Base-by-base conservation (phyloP, 257 asterid species). In the Hygrophila difformis region DNA sequence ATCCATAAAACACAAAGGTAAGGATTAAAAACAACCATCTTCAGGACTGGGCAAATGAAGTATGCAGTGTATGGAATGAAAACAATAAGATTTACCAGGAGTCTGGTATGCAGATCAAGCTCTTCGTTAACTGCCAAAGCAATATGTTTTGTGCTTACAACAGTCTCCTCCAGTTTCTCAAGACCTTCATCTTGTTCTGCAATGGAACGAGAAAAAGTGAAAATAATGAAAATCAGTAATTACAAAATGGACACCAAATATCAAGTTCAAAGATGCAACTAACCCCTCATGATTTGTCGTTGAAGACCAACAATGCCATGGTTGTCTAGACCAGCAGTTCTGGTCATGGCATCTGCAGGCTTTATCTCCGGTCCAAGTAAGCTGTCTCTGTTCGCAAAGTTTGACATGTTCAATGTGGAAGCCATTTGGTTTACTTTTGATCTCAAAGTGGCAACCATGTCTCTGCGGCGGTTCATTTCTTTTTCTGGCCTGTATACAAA, bases 141-240 rank as follows among this genome's bases (percentile, higher is more conserved):
- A 55, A 91, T 82, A 65, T 91, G 99, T 63, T 82, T 91, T 57
- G 95, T 91, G 76, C 99, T 91, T 37, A 75, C 20, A 49, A 91
- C 87, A 5, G 96, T 82, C 67, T 82, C 87, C 72, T 80, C 96
- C 79, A 91, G 47, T 55, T 74, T 66, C 69, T 78, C 96, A 51
- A 91, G 93, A 56, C 86, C 96, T 57, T 80, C 93, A 31, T 91
- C 96, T 78, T 91, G 99, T 56, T 91, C 99, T 91, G 86, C 44
- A 60, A 22, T 52, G 31, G 50, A 39, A 24, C 40, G 1, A 50
- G n/a, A 31, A 24, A 53, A 35, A 23, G 39, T 24, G 44, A 56
- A 43, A 44, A 34, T 19, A 44, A 50, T 40, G 29, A 39, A 20
- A n/a, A 26, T 28, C 47, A 29, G 8, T 55, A 44, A 62, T 33